Base-by-base conservation (phyloP, 768 basidiomycete species). In the Phaffia australis region DNA sequence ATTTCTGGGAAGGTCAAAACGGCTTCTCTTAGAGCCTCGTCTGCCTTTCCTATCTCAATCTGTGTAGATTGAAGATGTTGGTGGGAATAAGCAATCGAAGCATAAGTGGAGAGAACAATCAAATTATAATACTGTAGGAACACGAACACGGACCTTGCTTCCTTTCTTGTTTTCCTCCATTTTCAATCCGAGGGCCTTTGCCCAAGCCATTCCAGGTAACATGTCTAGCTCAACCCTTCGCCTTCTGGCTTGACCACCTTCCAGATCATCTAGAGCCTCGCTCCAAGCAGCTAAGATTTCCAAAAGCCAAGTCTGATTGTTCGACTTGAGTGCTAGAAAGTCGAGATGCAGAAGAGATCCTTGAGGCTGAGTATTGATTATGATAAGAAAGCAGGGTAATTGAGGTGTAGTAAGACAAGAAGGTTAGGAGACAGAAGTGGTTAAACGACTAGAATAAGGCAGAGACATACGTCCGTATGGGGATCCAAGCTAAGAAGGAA, bases 401-500 rank as follows among this genome's bases (percentile, higher is more conserved):
- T 92, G n/a, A 79, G 27, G 4, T 4, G 16, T 25, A 42, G 15
- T 60, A 51, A 23, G 25, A 30, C 19, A 46, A 8, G n/a, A 59
- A 47, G 32, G 11, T 21, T 23, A 56, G 70, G 59, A 50, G 71
- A 72, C 60, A 5, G 25, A 52, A 5, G 30, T 30, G 51, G 30
- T 11, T 2, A 46, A 5, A 64, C n/a, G 55, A 32, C 23, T 7
- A 21, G 16, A 7, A 27, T 9, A 16, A 21, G n/a, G 35, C 32
- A 21, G 61, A 30, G 25, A 60, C 65, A 1, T 32, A 66, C 65
- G 27, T 68, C 67, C 4, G 67, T 80, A 78, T 82, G 82, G 0
- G 93, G 89, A 73, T 95, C 91, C 0, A 98, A 80, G 11, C 85
- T 83, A 66, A 87, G 85, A 60, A 97, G 78, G 1, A 97, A 81